Evolutionary conservation across 495 filamentous ascomycete genomes (phyloP).

Genomic region (Xylaria bambusicola): DNA sequence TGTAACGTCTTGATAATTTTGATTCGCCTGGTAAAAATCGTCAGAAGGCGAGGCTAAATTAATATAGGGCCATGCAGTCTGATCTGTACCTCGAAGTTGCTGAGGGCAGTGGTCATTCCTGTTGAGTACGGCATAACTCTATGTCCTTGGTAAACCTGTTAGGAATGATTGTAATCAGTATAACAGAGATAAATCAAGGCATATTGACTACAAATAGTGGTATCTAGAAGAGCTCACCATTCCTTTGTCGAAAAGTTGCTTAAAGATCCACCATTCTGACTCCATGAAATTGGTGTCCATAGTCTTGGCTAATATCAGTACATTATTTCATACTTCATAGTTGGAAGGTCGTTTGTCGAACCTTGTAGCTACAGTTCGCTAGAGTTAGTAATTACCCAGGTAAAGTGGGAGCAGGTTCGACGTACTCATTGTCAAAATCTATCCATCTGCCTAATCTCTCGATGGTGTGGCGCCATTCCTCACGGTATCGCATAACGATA

Average conservation of each 20-base stretch:
- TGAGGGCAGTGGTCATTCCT: slow-evolving; percentile 82
- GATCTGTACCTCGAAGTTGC: slow-evolving; percentile 96
- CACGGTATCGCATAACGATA: slow-evolving; percentile 91
- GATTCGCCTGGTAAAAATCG: too few species aligned
- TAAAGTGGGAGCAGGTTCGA: too few species aligned
- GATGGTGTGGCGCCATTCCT: slow-evolving; percentile 89
- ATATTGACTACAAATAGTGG: too few species aligned
- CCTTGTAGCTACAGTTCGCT: too few species aligned
- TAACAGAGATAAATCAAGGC: too few species aligned
- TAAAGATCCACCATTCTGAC: slow-evolving; percentile 95
- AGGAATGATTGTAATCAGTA: too few species aligned
- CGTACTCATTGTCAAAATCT: slow-evolving; percentile 96
- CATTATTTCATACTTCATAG: not conserved
- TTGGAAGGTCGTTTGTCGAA: slow-evolving; percentile 25
- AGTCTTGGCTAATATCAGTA: slow-evolving; percentile 54
- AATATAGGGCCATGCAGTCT: too few species aligned
- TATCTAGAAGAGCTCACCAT: too few species aligned
- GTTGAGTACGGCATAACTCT: slow-evolving; percentile 95
- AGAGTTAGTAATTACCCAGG: too few species aligned
- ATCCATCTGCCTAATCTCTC: slow-evolving; percentile 94
- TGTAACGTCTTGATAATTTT: slow-evolving; percentile 92
- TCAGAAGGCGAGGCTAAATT: too few species aligned
- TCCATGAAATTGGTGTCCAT: slow-evolving; percentile 98
- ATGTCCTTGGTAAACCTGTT: slow-evolving; percentile 88
- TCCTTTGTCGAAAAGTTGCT: slow-evolving; percentile 85